Conservation (phyloP, 805 yeast species). For the Candida chilensis region DNA sequence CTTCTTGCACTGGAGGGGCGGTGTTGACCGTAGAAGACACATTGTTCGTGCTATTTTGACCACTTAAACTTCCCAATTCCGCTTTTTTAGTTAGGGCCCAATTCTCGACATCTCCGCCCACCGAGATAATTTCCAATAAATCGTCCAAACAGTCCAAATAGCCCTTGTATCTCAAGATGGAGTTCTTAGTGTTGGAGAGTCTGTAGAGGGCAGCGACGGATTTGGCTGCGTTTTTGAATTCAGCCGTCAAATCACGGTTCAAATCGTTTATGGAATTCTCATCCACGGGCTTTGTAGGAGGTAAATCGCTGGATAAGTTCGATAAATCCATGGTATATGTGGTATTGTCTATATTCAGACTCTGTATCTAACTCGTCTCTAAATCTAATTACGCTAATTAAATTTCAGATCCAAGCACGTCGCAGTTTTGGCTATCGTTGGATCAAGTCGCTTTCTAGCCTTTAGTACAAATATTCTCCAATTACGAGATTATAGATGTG, state of each 20-base stretch:
- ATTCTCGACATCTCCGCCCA: conserved; percentile 37
- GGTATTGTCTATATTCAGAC: not conserved
- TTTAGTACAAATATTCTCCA: no score
- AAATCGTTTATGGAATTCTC: conserved; percentile 38
- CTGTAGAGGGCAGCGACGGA: conserved; percentile 62
- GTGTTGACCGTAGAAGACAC: no score
- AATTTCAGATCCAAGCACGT: no score
- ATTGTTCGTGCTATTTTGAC: conserved; percentile 2
- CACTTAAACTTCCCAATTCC: conserved; percentile 16
- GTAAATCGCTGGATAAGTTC: conserved; percentile 46
- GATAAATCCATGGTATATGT: conserved; percentile 46
- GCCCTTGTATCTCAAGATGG: conserved; percentile 42
- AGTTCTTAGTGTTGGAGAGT: conserved; percentile 42
- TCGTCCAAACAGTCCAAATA: conserved; percentile 57
- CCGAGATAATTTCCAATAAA: conserved; percentile 27
- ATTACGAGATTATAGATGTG: no score
- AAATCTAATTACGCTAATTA: no score
- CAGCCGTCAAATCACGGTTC: conserved; percentile 45
- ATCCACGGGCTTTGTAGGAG: conserved; percentile 39
- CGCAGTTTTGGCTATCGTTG: no score
- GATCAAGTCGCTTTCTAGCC: no score
- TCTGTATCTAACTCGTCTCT: no score
- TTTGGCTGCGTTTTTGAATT: conserved; percentile 64
- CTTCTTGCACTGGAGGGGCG: no score
- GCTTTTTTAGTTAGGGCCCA: conserved; percentile 42